Percentiles rank a stretch among this genome's conserved stretches.
Evolutionary conservation across 1,284 basidiomycete species (phyloP).

Genomic region (Pseudozyma pruni): DNA sequence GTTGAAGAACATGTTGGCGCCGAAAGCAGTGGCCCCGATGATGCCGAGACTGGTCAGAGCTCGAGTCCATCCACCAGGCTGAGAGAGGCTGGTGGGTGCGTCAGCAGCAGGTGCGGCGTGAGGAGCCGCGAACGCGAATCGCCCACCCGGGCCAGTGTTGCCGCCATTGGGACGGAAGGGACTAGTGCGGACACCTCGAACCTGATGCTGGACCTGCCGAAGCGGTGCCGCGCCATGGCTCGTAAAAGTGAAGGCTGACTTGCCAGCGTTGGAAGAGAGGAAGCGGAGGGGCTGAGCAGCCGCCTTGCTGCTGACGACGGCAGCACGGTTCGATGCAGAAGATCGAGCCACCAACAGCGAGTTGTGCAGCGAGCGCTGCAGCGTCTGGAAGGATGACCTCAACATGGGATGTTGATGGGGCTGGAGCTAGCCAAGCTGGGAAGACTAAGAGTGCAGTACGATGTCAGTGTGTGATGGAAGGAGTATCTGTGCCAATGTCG

Average conservation of each 20-base stretch:
- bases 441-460: no score
- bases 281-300: slow-evolving; percentile 34
- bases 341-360: slow-evolving; percentile 49
- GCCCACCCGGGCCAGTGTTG: slow-evolving; percentile 15
- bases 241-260: slow-evolving; percentile 10
- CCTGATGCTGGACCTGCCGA: slow-evolving; percentile 38
- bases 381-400: slow-evolving; percentile 47
- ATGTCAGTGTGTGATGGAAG: no score
- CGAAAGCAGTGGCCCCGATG: slow-evolving; percentile 63
- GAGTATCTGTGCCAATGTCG: no score
- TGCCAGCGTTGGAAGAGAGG: slow-evolving; percentile 15
- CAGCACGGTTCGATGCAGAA: slow-evolving; percentile 11
- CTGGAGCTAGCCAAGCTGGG: background rate
- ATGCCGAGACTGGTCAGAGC: slow-evolving; percentile 60
- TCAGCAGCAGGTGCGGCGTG: slow-evolving; percentile 52
- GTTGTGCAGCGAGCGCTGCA: slow-evolving; percentile 41
- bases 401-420: slow-evolving; percentile 16
- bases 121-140: slow-evolving; percentile 47
- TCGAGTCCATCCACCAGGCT: slow-evolving; percentile 60
- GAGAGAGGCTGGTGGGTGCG: slow-evolving; percentile 54
- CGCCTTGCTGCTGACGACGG: slow-evolving; percentile 19
- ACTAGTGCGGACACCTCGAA: slow-evolving; percentile 42
- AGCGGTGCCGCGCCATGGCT: slow-evolving; percentile 9
- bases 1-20: slow-evolving; percentile 66
- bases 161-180: slow-evolving; percentile 43